Evolutionary conservation across 2,329 filamentous ascomycete genomes (phyloP).

Genomic region (Neoarthrinium moseri): DNA sequence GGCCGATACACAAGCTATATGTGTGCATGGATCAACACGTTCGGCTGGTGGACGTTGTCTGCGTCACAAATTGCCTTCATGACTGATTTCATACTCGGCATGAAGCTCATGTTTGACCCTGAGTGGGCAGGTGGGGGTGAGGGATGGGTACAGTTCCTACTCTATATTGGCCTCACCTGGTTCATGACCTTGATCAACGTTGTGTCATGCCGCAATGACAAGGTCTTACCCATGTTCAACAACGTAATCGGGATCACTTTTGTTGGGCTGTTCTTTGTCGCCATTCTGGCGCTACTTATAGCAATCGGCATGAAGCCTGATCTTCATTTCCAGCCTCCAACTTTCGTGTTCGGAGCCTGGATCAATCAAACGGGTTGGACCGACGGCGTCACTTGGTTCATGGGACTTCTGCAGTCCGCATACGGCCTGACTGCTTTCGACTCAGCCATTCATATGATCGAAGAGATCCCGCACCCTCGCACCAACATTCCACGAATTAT

Average conservation of each 20-base stretch:
- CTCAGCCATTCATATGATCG: conserved; percentile 57
- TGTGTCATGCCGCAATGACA: conserved; percentile 48
- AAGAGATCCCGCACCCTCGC: conserved; percentile 53
- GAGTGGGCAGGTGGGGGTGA: conserved; percentile 41
- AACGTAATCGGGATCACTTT: conserved; percentile 56
- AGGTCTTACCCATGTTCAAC: conserved; percentile 50
- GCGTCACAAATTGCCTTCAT: conserved; percentile 58
- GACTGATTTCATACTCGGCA: conserved; percentile 55
- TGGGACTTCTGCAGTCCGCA: conserved; percentile 54
- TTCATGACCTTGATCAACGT: conserved; percentile 49
- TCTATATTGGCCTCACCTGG: conserved; percentile 50
- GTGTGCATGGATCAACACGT: conserved; percentile 60
- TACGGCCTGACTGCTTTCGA: conserved; percentile 59
- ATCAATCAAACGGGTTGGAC: conserved; percentile 51
- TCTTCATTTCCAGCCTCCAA: conserved; percentile 44
- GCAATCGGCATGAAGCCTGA: conserved; percentile 44
- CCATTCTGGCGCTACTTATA: conserved; percentile 50
- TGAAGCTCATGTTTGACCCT: conserved; percentile 52
- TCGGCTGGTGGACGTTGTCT: conserved; percentile 57
- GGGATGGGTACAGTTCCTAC: conserved; percentile 54
- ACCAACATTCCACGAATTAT: conserved; percentile 50
- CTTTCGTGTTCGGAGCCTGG: conserved; percentile 54
- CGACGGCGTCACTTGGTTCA: conserved; percentile 57
- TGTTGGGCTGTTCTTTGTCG: conserved; percentile 48
- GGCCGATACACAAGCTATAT: conserved; percentile 54